Conservation (phyloP, 208 protist genomes). For the Leishmania lainsoni region DNA sequence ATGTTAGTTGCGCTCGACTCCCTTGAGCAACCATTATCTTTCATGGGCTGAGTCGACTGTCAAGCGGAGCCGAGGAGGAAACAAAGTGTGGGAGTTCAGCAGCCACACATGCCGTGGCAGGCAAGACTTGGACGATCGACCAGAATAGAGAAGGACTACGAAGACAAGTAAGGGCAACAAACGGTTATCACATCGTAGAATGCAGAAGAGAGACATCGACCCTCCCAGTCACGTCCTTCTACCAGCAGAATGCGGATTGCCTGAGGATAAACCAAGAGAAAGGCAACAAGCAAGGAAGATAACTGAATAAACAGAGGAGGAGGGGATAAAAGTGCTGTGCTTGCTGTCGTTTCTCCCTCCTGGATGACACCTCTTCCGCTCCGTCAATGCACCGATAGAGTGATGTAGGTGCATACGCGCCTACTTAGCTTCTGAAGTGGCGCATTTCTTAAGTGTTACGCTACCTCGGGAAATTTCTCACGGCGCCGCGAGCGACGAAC, state of each 20-base stretch:
- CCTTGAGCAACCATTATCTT: neutral
- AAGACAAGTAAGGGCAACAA: neutral
- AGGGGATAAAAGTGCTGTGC: neutral
- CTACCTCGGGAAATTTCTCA: neutral
- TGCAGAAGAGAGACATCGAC: neutral
- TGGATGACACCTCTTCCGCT: neutral
- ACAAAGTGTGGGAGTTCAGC: neutral
- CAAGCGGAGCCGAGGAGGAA: neutral
- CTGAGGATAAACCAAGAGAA: neutral
- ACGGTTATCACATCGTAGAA: neutral
- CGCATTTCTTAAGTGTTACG: neutral
- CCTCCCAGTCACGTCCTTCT: neutral
- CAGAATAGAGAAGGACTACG: neutral
- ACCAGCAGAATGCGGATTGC: neutral
- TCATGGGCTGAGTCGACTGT: neutral
- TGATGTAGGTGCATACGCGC: neutral
- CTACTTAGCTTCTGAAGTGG: neutral
- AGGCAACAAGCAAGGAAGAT: neutral
- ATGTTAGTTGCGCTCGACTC: neutral
- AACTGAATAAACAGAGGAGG: neutral
- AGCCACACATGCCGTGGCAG: neutral
- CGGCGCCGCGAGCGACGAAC: neutral
- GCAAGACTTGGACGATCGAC: neutral
- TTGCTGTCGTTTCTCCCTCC: neutral
- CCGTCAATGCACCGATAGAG: neutral